These are phyloP conservation scores for Quercus lobata DNA, from an alignment of 331 rosid genomes.

Conservation along the genomic window DNA sequence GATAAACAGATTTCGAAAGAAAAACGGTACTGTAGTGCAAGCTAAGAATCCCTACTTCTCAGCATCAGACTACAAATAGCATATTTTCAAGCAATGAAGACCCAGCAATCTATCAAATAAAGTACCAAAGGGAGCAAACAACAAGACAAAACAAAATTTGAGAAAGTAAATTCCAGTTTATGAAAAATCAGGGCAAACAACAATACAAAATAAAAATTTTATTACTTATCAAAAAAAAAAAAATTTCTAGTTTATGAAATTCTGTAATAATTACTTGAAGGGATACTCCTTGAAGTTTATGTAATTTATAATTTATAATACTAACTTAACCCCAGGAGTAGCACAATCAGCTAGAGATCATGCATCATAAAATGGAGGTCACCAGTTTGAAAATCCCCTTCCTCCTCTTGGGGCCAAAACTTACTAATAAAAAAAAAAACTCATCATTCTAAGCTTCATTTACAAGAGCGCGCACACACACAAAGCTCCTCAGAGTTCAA, in stretches of 20 bases:
- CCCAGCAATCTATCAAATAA: not conserved
- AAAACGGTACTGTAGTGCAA: not conserved
- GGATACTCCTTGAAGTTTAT: not conserved
- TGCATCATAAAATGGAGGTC: too few relatives aligned
- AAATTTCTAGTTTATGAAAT: not conserved
- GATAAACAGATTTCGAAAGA: not conserved
- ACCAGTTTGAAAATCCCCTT: too few relatives aligned
- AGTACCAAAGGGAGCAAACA: not conserved
- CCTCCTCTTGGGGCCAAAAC: too few relatives aligned
- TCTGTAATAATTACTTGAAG: not conserved
- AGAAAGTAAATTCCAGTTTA: not conserved
- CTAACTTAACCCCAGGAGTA: not conserved
- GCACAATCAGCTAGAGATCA: too few relatives aligned
- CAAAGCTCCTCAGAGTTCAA: not conserved
- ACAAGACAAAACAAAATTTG: not conserved
- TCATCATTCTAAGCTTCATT: not conserved
- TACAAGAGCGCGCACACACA: not conserved
- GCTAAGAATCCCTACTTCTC: not conserved
- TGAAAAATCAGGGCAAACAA: too few relatives aligned
- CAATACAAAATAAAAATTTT: too few relatives aligned
- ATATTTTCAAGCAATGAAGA: not conserved
- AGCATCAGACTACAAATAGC: not conserved
- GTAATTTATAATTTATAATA: not conserved
- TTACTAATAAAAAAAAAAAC: too few relatives aligned
- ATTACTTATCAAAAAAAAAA: too few relatives aligned